Evolutionary conservation across 2,329 filamentous ascomycete genomes (phyloP), one percentile per base, ranked within the genome.

Genomic region (Alternaria panax): DNA sequence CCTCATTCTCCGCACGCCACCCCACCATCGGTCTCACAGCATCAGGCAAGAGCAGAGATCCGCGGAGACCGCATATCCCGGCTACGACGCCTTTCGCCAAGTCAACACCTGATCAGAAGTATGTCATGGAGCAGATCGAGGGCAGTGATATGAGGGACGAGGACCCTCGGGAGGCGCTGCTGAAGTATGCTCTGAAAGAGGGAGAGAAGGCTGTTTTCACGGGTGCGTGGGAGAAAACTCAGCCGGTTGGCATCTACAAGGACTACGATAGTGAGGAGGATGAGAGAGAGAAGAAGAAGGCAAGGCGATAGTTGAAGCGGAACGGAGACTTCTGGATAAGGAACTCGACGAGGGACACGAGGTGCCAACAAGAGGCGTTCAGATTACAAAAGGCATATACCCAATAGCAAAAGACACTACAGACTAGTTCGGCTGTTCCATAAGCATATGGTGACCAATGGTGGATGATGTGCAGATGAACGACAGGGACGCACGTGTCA

Each of bases 141-240:
- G 85, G 98, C 12, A 94, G 92, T 63, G 89, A 88, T 63, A 96
- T 99, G 92, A 85, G 96, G 47, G 93, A 99, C 78, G 95, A 99
- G 77, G 95, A 99, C 81, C 95, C 95, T 0, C 85, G 95, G 64
- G 95, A 97, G 79, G 95, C 95, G 45, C 81, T 99, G 73, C 81
- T 99, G 60, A 97, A 96, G 81, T 99, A 98, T 82, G 94, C 93
- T 36, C 92, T 96, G 55, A 90, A 96, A 75, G 93, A 93, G 12
- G 88, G 96, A 79, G 94, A 92, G 75, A 93, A 98, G 75, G 94
- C 93, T 0, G 85, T 97, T 70, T 99, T 98, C 74, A 99, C 95
- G 28, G 92, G 91, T 67, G 95, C 93, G 16, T 99, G 93, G 91
- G 91, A 90, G 74, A 86, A 90, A 69, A 98, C 93, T 36, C 94